Base-by-base conservation (phyloP, 495 filamentous ascomycete genomes). In the Aspergillus ellipticus region DNA sequence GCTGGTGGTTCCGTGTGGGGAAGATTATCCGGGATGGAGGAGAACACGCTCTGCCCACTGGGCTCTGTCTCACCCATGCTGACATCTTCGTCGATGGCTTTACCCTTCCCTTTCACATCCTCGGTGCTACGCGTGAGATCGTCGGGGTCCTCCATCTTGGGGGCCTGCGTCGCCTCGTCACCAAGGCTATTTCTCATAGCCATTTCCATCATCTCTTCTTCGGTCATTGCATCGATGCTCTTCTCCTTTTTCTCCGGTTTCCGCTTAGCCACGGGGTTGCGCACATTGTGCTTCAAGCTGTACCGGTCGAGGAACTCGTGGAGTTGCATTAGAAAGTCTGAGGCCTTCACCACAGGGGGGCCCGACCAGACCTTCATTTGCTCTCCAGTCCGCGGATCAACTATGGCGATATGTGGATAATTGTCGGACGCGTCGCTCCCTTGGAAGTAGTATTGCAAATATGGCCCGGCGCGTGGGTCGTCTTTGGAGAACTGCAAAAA, bases 321-420 rank as follows among this genome's bases (percentile, higher is more conserved):
- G 2, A 98, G 79, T 57, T 96, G 87, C 69, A 89, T 90, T 49
- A 96, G 82, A 63, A 97, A 97, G 10, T 97, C 94, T 13, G 81
- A 64, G 2, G 91, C 68, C 39, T 81, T 82, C 9, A 92, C 83
- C 37, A 89, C 85, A 16, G 94, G 91, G 15, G 79, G 77, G 2
- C 92, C 91, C 5, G 89, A 91, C 92, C 92, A 97, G 2, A 93
- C 85, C 72, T 98, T 97, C 56, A 97, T 90, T 69, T 97, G 93
- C 71, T 97, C 94, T 39, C 94, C 94, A 6, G 94, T 98, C 37
- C 94, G 83, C 1, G 94, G 94, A 65, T 98, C 94, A 50, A 98
- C 83, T 63, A 98, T 96, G 13, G 91, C 89, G 54, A 97, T 96
- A 61, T 97, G 91, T 6, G 94, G 94, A 68, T 95, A 98, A 17